Base-by-base conservation (phyloP, 768 basidiomycete genomes). In the Mycena galopus region DNA sequence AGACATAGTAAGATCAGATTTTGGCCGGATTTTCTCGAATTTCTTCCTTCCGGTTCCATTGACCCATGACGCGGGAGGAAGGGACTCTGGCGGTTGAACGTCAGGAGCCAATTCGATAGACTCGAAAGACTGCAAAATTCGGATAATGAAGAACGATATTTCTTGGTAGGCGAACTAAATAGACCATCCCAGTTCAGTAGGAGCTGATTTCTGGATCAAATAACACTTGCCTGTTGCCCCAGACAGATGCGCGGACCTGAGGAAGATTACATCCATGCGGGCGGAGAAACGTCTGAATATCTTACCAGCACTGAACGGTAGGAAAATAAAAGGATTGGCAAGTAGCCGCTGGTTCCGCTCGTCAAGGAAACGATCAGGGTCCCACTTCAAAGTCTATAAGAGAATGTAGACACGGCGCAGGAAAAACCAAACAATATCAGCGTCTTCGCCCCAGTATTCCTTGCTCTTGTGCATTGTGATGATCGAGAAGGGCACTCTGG, bases 301-400 rank as follows among this genome's bases (percentile, higher is more conserved):
- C 56, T 57, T n/a, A 57, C 57, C 57, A 35, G 57, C 57, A 58
- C 57, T 58, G n/a, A 58, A 58, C n/a, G 57, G 57, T 25, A 58
- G 57, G 57, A 58, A 58, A 37, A 58, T 58, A 58, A 58, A 58
- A 35, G 57, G 57, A 58, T 58, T 58, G n/a, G 57, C 33, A 23
- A 58, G 33, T 4, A 58, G 21, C 10, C 32, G 33, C 25, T 58
- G 57, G 11, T 58, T 23, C 10, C 57, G 32, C 9, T 58, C 57
- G n/a, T 58, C 57, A 9, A 58, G 33, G 33, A 58, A 58, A 58
- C 57, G 57, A 58, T 58, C 57, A 4, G 57, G 57, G 57, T 58
- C 57, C 57, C 57, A 58, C 57, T 58, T 37, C 4, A 25, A 23
- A 32, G 33, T n/a, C 21, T 19, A 29, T 55, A 16, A 55, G 53